Conservation (phyloP, 1,284 basidiomycete genomes). For the Puccinia brachypodii region DNA sequence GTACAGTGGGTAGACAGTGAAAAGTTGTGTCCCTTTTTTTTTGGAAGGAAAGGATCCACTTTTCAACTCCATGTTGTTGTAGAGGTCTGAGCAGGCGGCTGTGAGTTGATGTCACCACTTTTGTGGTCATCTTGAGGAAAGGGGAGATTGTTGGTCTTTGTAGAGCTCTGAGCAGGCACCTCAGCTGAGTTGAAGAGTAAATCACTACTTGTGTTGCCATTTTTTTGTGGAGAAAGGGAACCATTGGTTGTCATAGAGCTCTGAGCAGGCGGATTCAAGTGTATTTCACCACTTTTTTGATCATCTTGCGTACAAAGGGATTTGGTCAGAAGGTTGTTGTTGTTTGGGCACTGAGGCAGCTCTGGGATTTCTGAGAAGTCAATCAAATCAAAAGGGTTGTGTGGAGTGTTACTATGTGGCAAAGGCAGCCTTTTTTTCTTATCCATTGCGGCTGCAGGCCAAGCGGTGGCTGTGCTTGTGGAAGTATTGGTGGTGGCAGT, state of each 20-base stretch:
- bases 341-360: background rate
- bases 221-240: background rate
- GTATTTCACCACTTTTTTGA: background rate
- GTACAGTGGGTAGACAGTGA: no score
- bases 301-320: background rate
- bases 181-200: no score
- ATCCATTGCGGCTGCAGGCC: background rate
- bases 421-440: background rate
- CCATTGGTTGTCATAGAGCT: background rate
- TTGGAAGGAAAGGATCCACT: no score
- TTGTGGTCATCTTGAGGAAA: background rate
- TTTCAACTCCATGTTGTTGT: no score
- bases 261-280: background rate
- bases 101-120: background rate
- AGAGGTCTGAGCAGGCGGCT: background rate
- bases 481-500: background rate
- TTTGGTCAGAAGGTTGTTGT: background rate
- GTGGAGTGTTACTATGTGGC: background rate
- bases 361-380: background rate
- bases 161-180: background rate
- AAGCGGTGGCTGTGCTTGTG: background rate
- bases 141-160: background rate
- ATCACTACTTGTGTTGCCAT: background rate
- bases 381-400: background rate
- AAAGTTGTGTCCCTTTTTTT: no score